These are phyloP conservation scores for Pichia kluyveri DNA, from an alignment of 805 yeast species.

Conservation along the genomic window DNA sequence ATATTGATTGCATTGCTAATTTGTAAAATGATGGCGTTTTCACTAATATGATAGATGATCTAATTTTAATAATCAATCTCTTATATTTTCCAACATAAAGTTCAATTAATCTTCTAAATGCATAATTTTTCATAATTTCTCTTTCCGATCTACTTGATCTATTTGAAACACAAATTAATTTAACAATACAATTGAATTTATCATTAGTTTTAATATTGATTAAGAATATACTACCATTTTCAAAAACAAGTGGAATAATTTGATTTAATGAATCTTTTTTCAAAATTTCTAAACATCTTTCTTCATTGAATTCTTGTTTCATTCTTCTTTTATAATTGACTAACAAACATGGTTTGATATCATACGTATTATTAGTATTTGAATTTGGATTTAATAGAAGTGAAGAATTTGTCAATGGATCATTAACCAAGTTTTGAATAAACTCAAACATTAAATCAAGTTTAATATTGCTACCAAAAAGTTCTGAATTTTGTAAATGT, in stretches of 20 bases:
- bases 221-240: constrained; percentile 22
- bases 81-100: constrained; percentile 24
- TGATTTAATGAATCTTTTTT: constrained; percentile 21
- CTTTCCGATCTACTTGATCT: constrained; percentile 17
- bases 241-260: constrained; percentile 24
- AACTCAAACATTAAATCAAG: constrained; percentile 24
- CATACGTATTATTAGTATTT: constrained; percentile 14
- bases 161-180: constrained; percentile 20
- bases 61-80: constrained; percentile 17
- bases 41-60: constrained; percentile 15
- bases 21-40: constrained; percentile 17
- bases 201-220: constrained; percentile 19
- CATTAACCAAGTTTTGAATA: constrained; percentile 21
- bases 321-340: constrained; percentile 20
- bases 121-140: constrained; percentile 20
- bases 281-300: constrained; percentile 19
- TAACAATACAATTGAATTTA: constrained; percentile 10
- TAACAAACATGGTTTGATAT: constrained; percentile 21
- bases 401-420: constrained; percentile 9
- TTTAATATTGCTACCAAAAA: constrained; percentile 18
- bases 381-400: constrained; percentile 6
- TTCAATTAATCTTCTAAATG: constrained; percentile 23
- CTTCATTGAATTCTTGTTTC: constrained; percentile 24
- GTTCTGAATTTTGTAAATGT: constrained; percentile 7
- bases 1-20: constrained; percentile 19